Base-by-base conservation (phyloP, 225 moss, liverwort and hornwort species). In the Physcomitrellopsis africana region DNA sequence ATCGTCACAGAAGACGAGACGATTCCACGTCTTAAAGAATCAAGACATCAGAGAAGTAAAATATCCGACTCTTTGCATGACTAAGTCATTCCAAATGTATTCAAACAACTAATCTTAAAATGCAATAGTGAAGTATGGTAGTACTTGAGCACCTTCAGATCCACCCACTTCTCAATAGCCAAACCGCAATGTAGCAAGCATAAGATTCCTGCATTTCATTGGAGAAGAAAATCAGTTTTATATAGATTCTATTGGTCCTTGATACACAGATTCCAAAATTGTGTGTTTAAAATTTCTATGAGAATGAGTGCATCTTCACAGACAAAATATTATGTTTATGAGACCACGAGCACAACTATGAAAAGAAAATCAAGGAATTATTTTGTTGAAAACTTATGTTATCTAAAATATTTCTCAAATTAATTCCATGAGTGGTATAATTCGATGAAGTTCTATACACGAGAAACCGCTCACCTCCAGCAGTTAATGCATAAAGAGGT, bases 151-250 rank as follows among this genome's bases (percentile, higher is more conserved):
- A 93, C 92, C 90, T 90, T 93, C 49, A 93, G 43, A 82, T 93
- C 92, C 54, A 93, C 89, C 92, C 92, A 93, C 78, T 93, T 93
- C 49, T 93, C 92, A 79, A 93, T 77, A 63, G 92, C 92, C 75
- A 89, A 82, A 60, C 92, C 92, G 64, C 86, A 89, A 75, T 90
- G 92, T 60, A 93, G 90, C 59, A 93, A 85, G 63, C 92, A 93
- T 17, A 93, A 54, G 72, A 93, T 82, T 80, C 92, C 92, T 93
- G 86, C 85, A 83, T 66, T 43, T 64, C 32, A 37, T 46, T 7
- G 0, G 26, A 22, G 7, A 0, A 32, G 20, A 16, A 65, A 0
- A 16, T 65, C 26, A 82, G 65, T 43, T 0, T 16, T 13, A 0
- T 9, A 59, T 14, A 57, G 67, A 15, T 5, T 19, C 7, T 51